Base-by-base conservation (phyloP, 2,329 filamentous ascomycete species). In the Xylariomycetidae sp. region DNA sequence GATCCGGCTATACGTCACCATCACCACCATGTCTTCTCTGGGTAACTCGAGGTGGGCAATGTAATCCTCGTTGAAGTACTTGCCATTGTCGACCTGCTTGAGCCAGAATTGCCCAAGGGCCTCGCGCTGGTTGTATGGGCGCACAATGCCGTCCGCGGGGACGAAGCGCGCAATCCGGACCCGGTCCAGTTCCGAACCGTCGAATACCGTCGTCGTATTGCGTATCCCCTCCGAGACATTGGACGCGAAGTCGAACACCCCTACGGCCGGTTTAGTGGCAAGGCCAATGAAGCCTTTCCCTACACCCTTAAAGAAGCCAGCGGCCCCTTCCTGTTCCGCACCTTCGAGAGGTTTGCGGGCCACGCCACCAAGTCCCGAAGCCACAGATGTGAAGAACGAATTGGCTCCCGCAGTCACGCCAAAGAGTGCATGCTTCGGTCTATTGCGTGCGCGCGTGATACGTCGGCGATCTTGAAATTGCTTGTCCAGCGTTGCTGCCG, bases 131-230 rank as follows among this genome's bases (percentile, higher is more conserved):
- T 82, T 89, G 69, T 95, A 98, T 0, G 92, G 89, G 3, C 90
- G 83, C 20, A 98, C 89, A 40, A 98, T 86, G 25, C 92, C 92
- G 57, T 98, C 90, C 26, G 82, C 78, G 12, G 88, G 86, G 40
- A 98, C 88, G 65, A 94, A 96, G 13, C 92, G 85, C 5, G 89
- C 85, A 32, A 94, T 75, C n/a, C 92, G 86, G 16, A 95, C 88
- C 30, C 92, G 88, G 50, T 98, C 94, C 6, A 98, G 80, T 33
- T 94, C 92, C 39, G 90, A 85, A 16, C 86, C 85, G 54, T 98
- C 92, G 58, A 98, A 98, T 14, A 98, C 92, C 0, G 92, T 98
- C 1, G 94, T 98, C 0, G 92, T 98, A 64, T 98, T 98, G 53
- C 92, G 88, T 35, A 98, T 94, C 33, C 92, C 92, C 64, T 98